Evolutionary conservation across 139 green algal species (phyloP), one percentile per base, ranked within the genome.

Genomic region (Chlamydomonas applanata): DNA sequence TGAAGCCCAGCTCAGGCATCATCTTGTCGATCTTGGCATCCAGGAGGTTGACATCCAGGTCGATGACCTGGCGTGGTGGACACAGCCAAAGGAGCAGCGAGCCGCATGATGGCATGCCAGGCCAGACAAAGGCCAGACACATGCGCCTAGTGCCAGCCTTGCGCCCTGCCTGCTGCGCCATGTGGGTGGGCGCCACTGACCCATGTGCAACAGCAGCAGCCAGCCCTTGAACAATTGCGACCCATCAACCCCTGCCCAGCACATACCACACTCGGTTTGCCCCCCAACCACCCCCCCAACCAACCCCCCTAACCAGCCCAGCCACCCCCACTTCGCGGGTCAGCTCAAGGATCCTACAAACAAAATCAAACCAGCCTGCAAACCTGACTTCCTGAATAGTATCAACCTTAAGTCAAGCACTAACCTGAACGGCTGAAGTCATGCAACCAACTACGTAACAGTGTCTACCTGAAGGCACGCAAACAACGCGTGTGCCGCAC

Each of bases 1-100:
- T 88, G 86, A 99, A 99, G 3, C 96, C 96, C 32, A 99, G 88
- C 84, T 98, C 87, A 17, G 94, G 93, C 96, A 99, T 99, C 93
- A 99, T 99, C 76, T 95, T 36, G 81, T 99, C 93, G 32, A 99
- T 96, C 74, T 92, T 89, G 72, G 93, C 92, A 79, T 99, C 96
- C 24, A 99, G 87, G 34, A 93, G 73, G 20, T 93, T 88, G 54
- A 97, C 79, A 65, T 95, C 91, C 63, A 92, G 79, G 32, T 94
- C 88, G 4, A 93, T 53, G 7, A 88, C 77, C 68, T 82, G 74
- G 3, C 7, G n/a, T n/a, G n/a, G n/a, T n/a, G n/a, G n/a, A 33
- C 22, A 22, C 20, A 29, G 66, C 67, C 16, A 19, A 25, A 24
- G 20, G n/a, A 34, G n/a, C n/a, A n/a, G n/a, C n/a, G n/a, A n/a